These are phyloP conservation scores for Calonectria ilicicola DNA, from an alignment of 2,329 filamentous ascomycete genomes.

Conservation along the genomic window DNA sequence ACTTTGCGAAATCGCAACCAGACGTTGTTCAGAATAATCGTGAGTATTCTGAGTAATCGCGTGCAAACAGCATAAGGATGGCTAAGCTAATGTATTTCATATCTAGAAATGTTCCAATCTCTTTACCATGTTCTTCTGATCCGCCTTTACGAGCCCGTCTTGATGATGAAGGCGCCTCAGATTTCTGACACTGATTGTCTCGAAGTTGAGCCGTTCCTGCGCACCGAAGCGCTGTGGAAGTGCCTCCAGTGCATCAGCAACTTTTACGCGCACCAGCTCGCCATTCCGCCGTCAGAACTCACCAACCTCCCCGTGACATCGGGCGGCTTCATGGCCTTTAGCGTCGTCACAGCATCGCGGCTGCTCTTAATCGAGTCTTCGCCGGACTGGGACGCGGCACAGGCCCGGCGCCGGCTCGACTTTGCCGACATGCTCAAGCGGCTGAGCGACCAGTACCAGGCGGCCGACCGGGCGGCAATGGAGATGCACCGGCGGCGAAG, in stretches of 20 bases:
- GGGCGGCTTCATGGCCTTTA: slow-evolving; percentile 48
- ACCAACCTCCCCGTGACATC: slow-evolving; percentile 46
- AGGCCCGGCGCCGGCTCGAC: slow-evolving; percentile 49
- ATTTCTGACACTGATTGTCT: slow-evolving; percentile 27
- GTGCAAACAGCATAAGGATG: background rate
- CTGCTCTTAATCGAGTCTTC: slow-evolving; percentile 49
- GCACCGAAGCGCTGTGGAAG: slow-evolving; percentile 52
- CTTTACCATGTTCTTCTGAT: slow-evolving; percentile 49
- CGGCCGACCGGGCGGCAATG: slow-evolving; percentile 43
- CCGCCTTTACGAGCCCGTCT: slow-evolving; percentile 53
- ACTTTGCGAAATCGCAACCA: slow-evolving; percentile 35
- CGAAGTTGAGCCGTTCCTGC: slow-evolving; percentile 38
- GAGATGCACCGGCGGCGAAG: slow-evolving; percentile 39
- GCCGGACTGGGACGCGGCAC: slow-evolving; percentile 50
- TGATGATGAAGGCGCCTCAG: slow-evolving; percentile 42
- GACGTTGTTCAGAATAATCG: slow-evolving; percentile 35
- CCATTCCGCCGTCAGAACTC: slow-evolving; percentile 41
- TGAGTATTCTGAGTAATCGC: background rate
- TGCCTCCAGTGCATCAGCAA: slow-evolving; percentile 46
- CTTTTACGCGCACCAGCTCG: slow-evolving; percentile 42
- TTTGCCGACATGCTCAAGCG: slow-evolving; percentile 43
- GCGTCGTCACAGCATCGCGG: slow-evolving; percentile 49
- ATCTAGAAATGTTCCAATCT: slow-evolving; percentile 50
- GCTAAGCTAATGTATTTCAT: accelerated
- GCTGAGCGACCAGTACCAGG: slow-evolving; percentile 47